phyloP scores from a whole-genome alignment of 2,329 filamentous ascomycete species.

The Zymoseptoria ardabiliae region DNA sequence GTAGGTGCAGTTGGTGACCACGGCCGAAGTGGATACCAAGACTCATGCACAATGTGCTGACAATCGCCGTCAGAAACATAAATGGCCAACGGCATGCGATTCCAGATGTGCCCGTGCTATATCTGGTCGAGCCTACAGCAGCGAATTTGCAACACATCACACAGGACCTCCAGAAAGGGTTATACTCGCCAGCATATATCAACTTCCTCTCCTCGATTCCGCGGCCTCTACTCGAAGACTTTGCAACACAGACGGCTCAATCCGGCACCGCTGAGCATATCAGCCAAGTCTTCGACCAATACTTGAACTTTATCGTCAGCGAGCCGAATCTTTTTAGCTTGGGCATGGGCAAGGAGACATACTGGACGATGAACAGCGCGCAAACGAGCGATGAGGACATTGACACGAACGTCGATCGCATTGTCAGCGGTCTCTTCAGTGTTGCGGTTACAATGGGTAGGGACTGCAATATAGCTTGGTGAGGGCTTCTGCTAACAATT shows the following conservation, averaged over 20 bases:
- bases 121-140: slow-evolving; percentile 82
- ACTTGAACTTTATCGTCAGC: slow-evolving; percentile 92
- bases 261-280: slow-evolving; percentile 83
- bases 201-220: slow-evolving; percentile 96
- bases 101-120: slow-evolving; percentile 91
- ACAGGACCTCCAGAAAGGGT: slow-evolving; percentile 71
- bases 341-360: slow-evolving; percentile 86
- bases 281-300: slow-evolving; percentile 90
- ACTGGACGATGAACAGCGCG: slow-evolving; percentile 93
- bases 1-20: slow-evolving; percentile 42
- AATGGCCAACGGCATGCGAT: slow-evolving; percentile 77
- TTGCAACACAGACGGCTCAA: slow-evolving; percentile 77
- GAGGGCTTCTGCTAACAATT: slow-evolving; percentile 20
- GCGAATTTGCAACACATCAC: slow-evolving; percentile 78
- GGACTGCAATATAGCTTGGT: slow-evolving; percentile 14
- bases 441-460: slow-evolving; percentile 96
- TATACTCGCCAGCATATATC: slow-evolving; percentile 91
- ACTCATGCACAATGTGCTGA: slow-evolving; percentile 25
- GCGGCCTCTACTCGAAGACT: slow-evolving; percentile 84
- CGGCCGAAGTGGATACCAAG: slow-evolving; percentile 22
- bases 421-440: slow-evolving; percentile 94
- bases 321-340: slow-evolving; percentile 94
- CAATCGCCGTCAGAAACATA: slow-evolving; percentile 55
- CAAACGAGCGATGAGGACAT: slow-evolving; percentile 85
- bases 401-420: slow-evolving; percentile 77